Evolutionary conservation across 2,329 filamentous ascomycete genomes (phyloP), one percentile per base, ranked within the genome.

Genomic region (Pseudogymnoascus pannorum): DNA sequence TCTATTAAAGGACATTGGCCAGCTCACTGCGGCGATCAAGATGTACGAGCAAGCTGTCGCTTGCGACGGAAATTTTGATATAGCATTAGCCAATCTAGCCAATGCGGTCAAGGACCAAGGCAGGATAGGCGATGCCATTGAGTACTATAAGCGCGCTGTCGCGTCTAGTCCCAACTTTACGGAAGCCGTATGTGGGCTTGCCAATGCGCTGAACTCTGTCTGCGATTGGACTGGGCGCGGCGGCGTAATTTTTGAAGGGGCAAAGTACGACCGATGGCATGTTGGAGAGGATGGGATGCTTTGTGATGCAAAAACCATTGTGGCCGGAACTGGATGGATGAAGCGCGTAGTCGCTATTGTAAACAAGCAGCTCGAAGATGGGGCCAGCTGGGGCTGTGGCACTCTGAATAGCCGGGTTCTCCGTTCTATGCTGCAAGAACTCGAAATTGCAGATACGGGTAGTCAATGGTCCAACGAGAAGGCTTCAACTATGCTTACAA

Each of bases 91-190:
- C 3, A 99, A 99, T 70, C 80, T 99, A 20, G 94, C 94, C 61
- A 99, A 99, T 72, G 94, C 94, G 7, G 92, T 99, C 66, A 99
- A 99, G 74, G 94, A 99, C 72, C 91, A 95, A 68, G 94, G 94
- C 2, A 86, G 90, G 44, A 91, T 97, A 66, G 89, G 86, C 61
- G 94, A 99, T 72, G 94, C 94, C 1, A 97, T 99, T 63, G 77
- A 79, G 24, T 97, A 95, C 73, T 99, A 99, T 77, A 90, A 86
- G 69, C 85, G 92, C 65, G 94, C 94, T 38, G 93, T 99, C 8
- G 81, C 83, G 33, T 86, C 92, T n/a, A 99, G 94, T 68, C 93
- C 94, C 0, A 89, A 96, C 33, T 99, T 99, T 75, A 91, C 94
- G 1, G 94, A 99, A 75, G 94, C 94, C 5, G 93, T 99, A 0